phyloP scores from a whole-genome alignment of 2,329 filamentous ascomycete species.

The Fusarium sp. region DNA sequence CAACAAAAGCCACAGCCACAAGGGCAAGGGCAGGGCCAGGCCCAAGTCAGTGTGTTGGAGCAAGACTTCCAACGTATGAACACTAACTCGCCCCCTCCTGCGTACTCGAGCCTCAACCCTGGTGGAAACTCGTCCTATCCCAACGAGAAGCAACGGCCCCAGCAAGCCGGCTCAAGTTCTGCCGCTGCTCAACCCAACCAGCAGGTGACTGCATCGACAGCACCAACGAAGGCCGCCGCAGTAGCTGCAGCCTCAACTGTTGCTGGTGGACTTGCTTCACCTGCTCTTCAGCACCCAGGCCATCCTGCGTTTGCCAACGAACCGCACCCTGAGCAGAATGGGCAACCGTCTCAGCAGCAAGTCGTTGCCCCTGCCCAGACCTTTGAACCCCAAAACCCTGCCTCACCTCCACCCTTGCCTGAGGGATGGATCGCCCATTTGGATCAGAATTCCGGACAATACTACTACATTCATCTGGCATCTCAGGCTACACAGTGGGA shows the following conservation, averaged over 20 bases:
- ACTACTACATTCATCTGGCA: constrained; percentile 97
- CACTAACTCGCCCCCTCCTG: constrained; percentile 88
- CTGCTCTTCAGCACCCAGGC: constrained; percentile 67
- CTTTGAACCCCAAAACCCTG: constrained; percentile 65
- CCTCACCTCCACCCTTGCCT: constrained; percentile 90
- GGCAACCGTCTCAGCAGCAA: constrained; percentile 56
- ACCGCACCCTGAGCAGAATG: constrained; percentile 64
- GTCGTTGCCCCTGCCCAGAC: constrained; percentile 58
- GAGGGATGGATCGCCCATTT: constrained; percentile 99
- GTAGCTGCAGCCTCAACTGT: constrained; percentile 37
- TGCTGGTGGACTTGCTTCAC: constrained; percentile 54
- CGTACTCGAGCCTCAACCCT: constrained; percentile 83
- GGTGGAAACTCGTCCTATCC: constrained; percentile 71
- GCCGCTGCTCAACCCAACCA: constrained; percentile 43
- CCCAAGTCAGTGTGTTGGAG: constrained; percentile 77
- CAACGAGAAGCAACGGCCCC: constrained; percentile 77
- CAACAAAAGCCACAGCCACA: constrained; percentile 44
- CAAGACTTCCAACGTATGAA: constrained; percentile 88
- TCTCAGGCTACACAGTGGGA: constrained; percentile 99
- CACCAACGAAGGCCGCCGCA: constrained; percentile 46
- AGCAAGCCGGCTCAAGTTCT: constrained; percentile 45
- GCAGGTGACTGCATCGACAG: constrained; percentile 37
- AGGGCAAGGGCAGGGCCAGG: constrained; percentile 47
- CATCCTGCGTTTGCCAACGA: constrained; percentile 96
- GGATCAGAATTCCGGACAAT: constrained; percentile 94